A percentile compares a stretch with the other conserved stretches of the same genome.
Conservation (phyloP, 352 stramenopile genomes). For the Phytopythium sindhum region DNA sequence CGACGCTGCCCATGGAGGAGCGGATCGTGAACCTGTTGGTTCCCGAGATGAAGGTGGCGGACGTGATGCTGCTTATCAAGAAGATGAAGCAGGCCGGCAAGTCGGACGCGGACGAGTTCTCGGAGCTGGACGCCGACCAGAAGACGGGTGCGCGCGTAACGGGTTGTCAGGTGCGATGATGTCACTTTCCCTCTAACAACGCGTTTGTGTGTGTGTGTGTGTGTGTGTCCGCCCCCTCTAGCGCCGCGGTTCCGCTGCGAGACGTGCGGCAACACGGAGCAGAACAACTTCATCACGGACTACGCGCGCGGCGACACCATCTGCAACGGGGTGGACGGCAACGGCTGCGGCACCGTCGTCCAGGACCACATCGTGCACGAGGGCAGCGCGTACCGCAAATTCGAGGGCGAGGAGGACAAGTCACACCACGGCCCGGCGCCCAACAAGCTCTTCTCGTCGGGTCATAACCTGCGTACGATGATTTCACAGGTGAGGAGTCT, state of each 20-base stretch:
- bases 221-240: conserved; percentile 10
- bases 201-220: not conserved
- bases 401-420: conserved; percentile 96
- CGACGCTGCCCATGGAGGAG: conserved; percentile 79
- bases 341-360: conserved; percentile 91
- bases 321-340: conserved; percentile 84
- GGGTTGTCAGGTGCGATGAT: not conserved
- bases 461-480: conserved; percentile 94
- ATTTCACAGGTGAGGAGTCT: conserved; percentile 75
- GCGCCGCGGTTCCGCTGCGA: conserved; percentile 81
- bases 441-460: conserved; percentile 94
- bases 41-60: conserved; percentile 80
- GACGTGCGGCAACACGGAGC: conserved; percentile 84
- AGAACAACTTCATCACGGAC: conserved; percentile 90
- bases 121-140: conserved; percentile 78
- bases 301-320: conserved; percentile 87
- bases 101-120: conserved; percentile 87
- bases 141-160: conserved; percentile 54
- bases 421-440: conserved; percentile 94
- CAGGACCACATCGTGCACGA: conserved; percentile 96
- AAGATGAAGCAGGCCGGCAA: conserved; percentile 90
- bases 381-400: conserved; percentile 95
- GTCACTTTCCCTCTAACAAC: not conserved
- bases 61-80: conserved; percentile 87
- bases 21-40: conserved; percentile 85